Evolutionary conservation across 2,329 filamentous ascomycete genomes (phyloP).

Genomic region (Pseudohalonectria lignicola): DNA sequence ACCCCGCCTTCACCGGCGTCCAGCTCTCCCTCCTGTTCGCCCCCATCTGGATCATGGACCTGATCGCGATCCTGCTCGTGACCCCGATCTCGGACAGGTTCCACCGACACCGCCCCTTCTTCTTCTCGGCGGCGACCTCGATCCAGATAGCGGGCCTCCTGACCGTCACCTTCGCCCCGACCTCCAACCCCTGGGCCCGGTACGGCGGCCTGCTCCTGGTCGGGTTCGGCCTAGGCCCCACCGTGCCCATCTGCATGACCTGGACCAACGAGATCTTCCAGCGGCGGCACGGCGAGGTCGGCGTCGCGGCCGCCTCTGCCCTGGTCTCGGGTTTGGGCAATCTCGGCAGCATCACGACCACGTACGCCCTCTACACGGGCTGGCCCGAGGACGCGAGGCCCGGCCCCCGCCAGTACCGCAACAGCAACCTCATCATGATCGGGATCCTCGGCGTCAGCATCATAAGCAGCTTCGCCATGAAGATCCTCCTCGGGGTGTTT

Average conservation of each 20-base stretch:
- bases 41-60: slow-evolving; percentile 90
- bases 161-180: slow-evolving; percentile 60
- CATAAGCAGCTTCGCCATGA: slow-evolving; percentile 58
- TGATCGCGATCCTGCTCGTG: slow-evolving; percentile 74
- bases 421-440: slow-evolving; percentile 81
- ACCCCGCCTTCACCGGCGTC: slow-evolving; percentile 60
- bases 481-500: slow-evolving; percentile 47
- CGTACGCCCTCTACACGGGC: slow-evolving; percentile 79
- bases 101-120: slow-evolving; percentile 65
- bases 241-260: slow-evolving; percentile 87
- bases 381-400: slow-evolving; percentile 67
- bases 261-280: slow-evolving; percentile 92
- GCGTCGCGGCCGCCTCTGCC: slow-evolving; percentile 75
- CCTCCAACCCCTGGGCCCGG: slow-evolving; percentile 62
- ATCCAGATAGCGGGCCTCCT: slow-evolving; percentile 78
- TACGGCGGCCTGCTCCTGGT: slow-evolving; percentile 86
- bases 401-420: slow-evolving; percentile 62
- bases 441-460: slow-evolving; percentile 75
- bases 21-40: slow-evolving; percentile 75
- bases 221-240: slow-evolving; percentile 81
- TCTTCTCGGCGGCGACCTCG: slow-evolving; percentile 66
- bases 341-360: slow-evolving; percentile 74
- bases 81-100: slow-evolving; percentile 84
- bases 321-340: slow-evolving; percentile 83
- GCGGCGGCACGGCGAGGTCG: slow-evolving; percentile 77